Evolutionary conservation across 805 yeast species (phyloP), one percentile per base, ranked within the genome.

Genomic region (Kuraishia floccosa): DNA sequence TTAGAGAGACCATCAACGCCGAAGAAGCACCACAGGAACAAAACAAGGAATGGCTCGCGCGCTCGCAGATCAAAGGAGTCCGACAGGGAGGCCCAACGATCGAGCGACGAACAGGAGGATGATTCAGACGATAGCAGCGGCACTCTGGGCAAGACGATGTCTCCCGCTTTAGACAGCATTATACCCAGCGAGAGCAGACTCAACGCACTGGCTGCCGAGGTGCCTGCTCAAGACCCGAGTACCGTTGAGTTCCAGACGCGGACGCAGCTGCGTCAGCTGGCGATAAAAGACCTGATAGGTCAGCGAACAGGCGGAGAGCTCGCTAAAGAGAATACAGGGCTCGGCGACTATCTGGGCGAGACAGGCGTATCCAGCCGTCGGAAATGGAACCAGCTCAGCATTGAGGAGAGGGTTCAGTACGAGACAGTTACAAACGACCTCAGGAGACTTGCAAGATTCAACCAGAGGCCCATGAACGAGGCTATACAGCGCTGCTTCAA

Each of bases 351-450:
- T 10, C 13, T n/a, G 11, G 20, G 36, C 22, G 33, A 28, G 5
- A 6, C 19, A 7, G 33, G 33, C 16, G 40, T 41, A 12, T 16
- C 27, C 11, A 5, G 15, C 7, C 24, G 8, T 6, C 11, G 31
- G 27, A 20, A 33, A 8, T 46, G 54, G 54, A 35, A 41, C 8
- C 34, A 36, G 12, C 43, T 42, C 11, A 50, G 53, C 30, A 31
- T 51, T 7, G 43, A 43, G 20, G 44, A 44, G 23, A 33, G 50
- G 21, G 45, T 46, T 20, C 35, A 32, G 31, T 47, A 49, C 30
- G 58, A 50, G 26, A 37, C 38, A 20, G 44, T 52, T 3, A 40
- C 54, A 6, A 46, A 44, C 27, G 50, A 51, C 24, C 33, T 52
- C 18, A 36, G 55, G n/a, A 50, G 42, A 16, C 15, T 51, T 31